Base-by-base conservation (phyloP, 441 rosid species). In the Bruguiera hainesii region DNA sequence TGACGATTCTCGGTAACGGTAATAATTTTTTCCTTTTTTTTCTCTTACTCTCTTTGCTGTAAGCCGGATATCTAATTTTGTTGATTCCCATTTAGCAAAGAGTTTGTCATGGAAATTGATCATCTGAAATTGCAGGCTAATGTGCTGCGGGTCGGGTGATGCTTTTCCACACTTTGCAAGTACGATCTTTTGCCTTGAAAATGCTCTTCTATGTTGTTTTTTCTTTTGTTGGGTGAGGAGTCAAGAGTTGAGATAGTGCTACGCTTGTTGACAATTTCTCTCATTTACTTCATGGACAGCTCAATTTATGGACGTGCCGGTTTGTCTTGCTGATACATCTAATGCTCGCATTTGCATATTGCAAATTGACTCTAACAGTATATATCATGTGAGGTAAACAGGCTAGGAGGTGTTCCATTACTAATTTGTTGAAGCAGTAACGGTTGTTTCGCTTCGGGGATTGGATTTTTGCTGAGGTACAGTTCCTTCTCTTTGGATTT, bases 291-390 rank as follows among this genome's bases (percentile, higher is more conserved):
- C 21, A 26, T 31, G 65, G 23, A 51, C 33, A 56, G 56, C 29
- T 59, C 74, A 53, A 55, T 61, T 55, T 72, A 55, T 67, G 74
- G 98, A 93, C 83, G 61, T 92, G 98, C 76, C 92, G 98, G 98
- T 87, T 91, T 80, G 73, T 65, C 62, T 92, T 65, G 87, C 88
- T 71, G 88, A 79, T 72, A 68, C 56, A 48, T 71, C 86, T 3
- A 95, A 85, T 65, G 86, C 96, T 69, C 67, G 75, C 75, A 91
- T 92, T 51, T 95, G 99, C 72, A 83, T 87, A 75, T 83, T 95
- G 73, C 89, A 81, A 73, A 72, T 65, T 72, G 96, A 81, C 71
- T 85, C 66, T 95, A 69, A 84, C 96, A 30, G 71, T 90, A 63
- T 92, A 87, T 82, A 85, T 73, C 71, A 81, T 76, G 61, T 85